A percentile compares a stretch with the other conserved stretches of the same genome.
phyloP scores from a whole-genome alignment of 2,329 filamentous ascomycete species.

The Metarhizium humberi region DNA sequence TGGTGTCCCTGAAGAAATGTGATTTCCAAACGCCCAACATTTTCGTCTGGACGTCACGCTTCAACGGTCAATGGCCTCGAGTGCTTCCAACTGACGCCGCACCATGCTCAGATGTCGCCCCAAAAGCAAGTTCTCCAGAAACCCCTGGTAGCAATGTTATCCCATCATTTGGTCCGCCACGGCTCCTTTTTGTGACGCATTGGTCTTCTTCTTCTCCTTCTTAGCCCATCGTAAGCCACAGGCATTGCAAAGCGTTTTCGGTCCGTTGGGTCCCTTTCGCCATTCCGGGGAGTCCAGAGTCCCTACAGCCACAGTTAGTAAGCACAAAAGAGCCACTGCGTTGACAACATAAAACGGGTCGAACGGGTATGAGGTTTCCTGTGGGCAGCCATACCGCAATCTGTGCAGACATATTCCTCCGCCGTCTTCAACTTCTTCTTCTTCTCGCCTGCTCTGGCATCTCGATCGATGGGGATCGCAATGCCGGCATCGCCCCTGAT shows the following conservation, averaged over 20 bases:
- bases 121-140: background rate
- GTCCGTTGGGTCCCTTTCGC: constrained; percentile 86
- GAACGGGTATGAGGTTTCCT: background rate
- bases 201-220: constrained; percentile 66
- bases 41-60: background rate
- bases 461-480: constrained; percentile 71
- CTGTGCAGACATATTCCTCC: constrained; percentile 90
- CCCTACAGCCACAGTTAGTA: constrained; percentile 28
- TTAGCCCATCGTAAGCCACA: constrained; percentile 72
- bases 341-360: background rate
- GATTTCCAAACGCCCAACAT: constrained; percentile 1
- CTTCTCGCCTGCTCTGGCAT: constrained; percentile 62
- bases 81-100: background rate
- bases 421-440: constrained; percentile 79
- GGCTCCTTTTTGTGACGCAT: constrained; percentile 9
- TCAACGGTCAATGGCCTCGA: background rate
- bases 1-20: background rate
- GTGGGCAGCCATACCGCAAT: constrained; percentile 57
- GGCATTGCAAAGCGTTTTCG: constrained; percentile 92
- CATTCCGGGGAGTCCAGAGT: constrained; percentile 92
- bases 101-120: background rate
- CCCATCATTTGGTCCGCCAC: constrained; percentile 16
- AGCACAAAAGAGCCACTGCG: background rate
- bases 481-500: constrained; percentile 83
- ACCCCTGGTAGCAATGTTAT: background rate